phyloP scores from a whole-genome alignment of 768 basidiomycete species.

The Strobilomyces dryophilus region DNA sequence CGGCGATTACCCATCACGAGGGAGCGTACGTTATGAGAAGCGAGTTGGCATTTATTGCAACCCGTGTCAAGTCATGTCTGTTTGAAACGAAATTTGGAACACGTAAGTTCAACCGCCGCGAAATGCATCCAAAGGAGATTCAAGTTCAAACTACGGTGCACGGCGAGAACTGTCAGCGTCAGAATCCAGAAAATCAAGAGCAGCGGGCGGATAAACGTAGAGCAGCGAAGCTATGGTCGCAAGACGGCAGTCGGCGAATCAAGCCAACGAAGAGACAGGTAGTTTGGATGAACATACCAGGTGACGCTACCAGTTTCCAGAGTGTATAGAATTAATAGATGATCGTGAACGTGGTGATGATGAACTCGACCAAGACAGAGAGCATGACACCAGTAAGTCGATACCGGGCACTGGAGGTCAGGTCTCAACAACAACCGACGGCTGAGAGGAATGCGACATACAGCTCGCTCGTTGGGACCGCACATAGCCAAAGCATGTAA shows the following conservation, averaged over 20 bases:
- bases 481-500: not conserved
- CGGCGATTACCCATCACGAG: not conserved
- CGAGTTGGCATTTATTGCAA: constrained; percentile 32
- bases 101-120: constrained; percentile 31
- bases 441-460: constrained; percentile 4
- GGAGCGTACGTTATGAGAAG: constrained; percentile 30
- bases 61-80: not conserved
- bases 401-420: constrained; percentile 16
- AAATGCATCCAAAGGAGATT: constrained; percentile 36
- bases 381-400: constrained; percentile 27
- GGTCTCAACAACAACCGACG: fast-evolving
- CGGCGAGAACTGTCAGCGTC: constrained; percentile 7
- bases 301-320: constrained; percentile 52
- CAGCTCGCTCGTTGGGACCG: constrained; percentile 32
- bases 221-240: constrained; percentile 31
- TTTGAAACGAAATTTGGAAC: not conserved
- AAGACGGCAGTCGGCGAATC: constrained; percentile 10
- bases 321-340: constrained; percentile 44
- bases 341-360: constrained; percentile 29
- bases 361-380: constrained; percentile 32
- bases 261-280: not conserved
- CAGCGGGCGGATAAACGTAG: constrained; percentile 21
- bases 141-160: constrained; percentile 34
- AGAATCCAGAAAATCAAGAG: not conserved
- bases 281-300: constrained; percentile 24